phyloP scores from a whole-genome alignment of 225 moss, liverwort and hornwort genomes.

The Pseudisothecium myosuroides region DNA sequence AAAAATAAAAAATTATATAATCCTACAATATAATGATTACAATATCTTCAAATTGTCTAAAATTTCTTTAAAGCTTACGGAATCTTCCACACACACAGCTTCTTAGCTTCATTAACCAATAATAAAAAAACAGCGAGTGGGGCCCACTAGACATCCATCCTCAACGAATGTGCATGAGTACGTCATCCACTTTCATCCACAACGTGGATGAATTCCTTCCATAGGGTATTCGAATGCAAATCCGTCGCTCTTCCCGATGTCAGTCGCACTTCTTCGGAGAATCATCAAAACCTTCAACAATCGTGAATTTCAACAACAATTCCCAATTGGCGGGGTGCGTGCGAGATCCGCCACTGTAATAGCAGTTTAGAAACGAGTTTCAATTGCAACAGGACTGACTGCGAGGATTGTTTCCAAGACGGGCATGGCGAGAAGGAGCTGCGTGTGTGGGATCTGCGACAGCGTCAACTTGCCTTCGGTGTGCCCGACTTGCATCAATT shows the following conservation, averaged over 20 bases:
- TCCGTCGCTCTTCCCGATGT: not conserved
- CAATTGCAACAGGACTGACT: not conserved
- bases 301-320: not conserved
- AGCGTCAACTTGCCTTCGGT: slow-evolving; percentile 53
- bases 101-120: not conserved
- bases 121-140: too few species aligned
- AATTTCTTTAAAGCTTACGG: not conserved
- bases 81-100: not conserved
- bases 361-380: not conserved
- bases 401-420: not conserved
- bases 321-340: not conserved
- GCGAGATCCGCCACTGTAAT: not conserved
- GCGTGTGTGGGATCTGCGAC: slow-evolving; percentile 74
- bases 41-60: not conserved
- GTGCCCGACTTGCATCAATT: slow-evolving; percentile 68
- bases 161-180: too few species aligned
- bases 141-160: not conserved
- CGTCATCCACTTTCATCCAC: not conserved
- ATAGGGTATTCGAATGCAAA: not conserved
- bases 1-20: not conserved
- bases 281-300: not conserved
- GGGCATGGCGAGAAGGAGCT: slow-evolving; percentile 58
- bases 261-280: not conserved
- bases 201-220: not conserved
- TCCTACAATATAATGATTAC: not conserved